Evolutionary conservation across 2,329 filamentous ascomycete genomes (phyloP).

Genomic region (Ascochyta fabae): DNA sequence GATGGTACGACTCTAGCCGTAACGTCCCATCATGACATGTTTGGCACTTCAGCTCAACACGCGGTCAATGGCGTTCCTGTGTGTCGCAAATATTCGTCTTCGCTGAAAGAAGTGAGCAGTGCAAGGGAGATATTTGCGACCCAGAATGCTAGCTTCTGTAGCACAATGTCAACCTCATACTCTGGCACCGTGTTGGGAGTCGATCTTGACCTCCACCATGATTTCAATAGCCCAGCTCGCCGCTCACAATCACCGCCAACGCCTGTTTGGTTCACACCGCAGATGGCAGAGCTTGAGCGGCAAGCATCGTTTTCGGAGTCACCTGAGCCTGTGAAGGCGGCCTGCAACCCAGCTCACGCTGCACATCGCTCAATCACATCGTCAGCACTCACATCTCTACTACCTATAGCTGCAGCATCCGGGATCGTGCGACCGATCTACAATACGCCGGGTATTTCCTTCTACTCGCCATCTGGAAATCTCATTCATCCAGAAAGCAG

Average conservation of each 20-base stretch:
- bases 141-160: slow-evolving; percentile 43
- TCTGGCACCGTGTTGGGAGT: slow-evolving; percentile 45
- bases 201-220: slow-evolving; percentile 42
- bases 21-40: slow-evolving; percentile 25
- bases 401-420: slow-evolving; percentile 47
- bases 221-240: slow-evolving; percentile 16
- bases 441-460: slow-evolving; percentile 38
- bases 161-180: slow-evolving; percentile 43
- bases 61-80: slow-evolving; percentile 33
- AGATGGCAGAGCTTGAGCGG: slow-evolving; percentile 27
- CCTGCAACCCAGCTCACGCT: background rate
- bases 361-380: slow-evolving; percentile 38
- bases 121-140: slow-evolving; percentile 23
- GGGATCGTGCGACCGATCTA: slow-evolving; percentile 42
- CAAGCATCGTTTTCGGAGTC: slow-evolving; percentile 21
- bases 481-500: slow-evolving; percentile 38
- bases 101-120: slow-evolving; percentile 25
- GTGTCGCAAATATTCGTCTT: slow-evolving; percentile 26
- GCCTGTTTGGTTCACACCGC: slow-evolving; percentile 36
- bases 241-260: slow-evolving; percentile 34
- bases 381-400: slow-evolving; percentile 44
- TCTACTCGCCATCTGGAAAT: slow-evolving; percentile 45
- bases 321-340: slow-evolving; percentile 10
- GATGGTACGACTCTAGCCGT: slow-evolving; percentile 18
- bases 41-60: slow-evolving; percentile 30